Conservation (phyloP, 2,329 filamentous ascomycete genomes). For the Penicillium crustosum region DNA sequence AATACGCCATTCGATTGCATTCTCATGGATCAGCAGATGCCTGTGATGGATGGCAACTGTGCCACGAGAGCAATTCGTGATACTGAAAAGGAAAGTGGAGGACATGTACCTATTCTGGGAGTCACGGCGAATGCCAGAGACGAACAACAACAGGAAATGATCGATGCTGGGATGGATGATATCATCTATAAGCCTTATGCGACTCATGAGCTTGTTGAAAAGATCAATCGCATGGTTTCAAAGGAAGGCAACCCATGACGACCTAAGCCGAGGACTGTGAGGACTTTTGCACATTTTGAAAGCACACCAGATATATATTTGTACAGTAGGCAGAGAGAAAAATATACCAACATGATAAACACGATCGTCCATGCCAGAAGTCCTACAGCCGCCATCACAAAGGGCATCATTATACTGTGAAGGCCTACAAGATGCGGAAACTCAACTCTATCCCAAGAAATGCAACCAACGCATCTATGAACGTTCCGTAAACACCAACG, state of each 20-base stretch:
- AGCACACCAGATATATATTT: not conserved
- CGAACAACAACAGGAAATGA: constrained; percentile 70
- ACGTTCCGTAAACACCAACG: constrained; percentile 39
- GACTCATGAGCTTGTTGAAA: constrained; percentile 68
- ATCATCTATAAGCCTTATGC: constrained; percentile 79
- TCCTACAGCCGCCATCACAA: not conserved
- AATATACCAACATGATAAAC: not conserved
- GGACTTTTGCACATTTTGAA: not conserved
- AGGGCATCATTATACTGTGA: not conserved
- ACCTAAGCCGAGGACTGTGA: not conserved
- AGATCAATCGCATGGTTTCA: constrained; percentile 58
- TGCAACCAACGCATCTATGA: not conserved
- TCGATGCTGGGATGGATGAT: constrained; percentile 72
- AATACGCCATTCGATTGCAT: constrained; percentile 57
- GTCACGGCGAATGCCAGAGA: constrained; percentile 72
- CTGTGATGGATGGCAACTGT: constrained; percentile 77
- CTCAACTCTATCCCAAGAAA: not conserved
- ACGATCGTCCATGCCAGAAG: too few relatives aligned
- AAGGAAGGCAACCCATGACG: not conserved
- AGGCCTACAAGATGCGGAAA: not conserved
- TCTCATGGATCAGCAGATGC: constrained; percentile 82
- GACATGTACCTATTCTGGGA: constrained; percentile 36
- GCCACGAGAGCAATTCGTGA: constrained; percentile 69
- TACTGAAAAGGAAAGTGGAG: constrained; percentile 58
- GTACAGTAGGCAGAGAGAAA: not conserved